phyloP scores from a whole-genome alignment of 345 rosid species.

The Gynandropsis gynandra region DNA sequence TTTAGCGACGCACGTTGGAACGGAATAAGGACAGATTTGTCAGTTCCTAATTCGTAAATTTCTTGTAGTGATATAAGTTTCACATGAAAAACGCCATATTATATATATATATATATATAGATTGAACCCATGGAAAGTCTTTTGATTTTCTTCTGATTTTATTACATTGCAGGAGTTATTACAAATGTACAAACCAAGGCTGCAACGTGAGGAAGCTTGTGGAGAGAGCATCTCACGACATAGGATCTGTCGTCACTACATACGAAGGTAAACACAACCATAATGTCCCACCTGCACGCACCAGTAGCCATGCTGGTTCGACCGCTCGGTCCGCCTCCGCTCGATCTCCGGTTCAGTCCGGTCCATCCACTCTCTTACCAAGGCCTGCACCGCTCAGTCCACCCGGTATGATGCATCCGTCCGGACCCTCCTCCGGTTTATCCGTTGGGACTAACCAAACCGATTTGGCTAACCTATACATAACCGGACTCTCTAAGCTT shows the following conservation, averaged over 20 bases:
- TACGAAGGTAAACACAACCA: constrained; percentile 24
- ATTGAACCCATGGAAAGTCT: too few species aligned
- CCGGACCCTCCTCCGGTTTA: background rate
- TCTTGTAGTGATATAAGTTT: too few species aligned
- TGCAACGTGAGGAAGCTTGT: constrained; percentile 25
- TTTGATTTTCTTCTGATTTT: too few species aligned
- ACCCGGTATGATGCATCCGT: background rate
- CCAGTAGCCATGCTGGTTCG: background rate
- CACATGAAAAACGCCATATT: too few species aligned
- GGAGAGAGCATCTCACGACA: constrained; percentile 28
- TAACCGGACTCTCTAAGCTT: constrained; percentile 16
- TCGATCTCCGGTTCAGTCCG: background rate
- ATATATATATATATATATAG: too few species aligned
- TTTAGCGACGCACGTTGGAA: too few species aligned
- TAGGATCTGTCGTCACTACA: constrained; percentile 1
- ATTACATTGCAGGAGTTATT: constrained; percentile 21
- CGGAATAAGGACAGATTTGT: too few species aligned
- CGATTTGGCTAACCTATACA: constrained; percentile 1
- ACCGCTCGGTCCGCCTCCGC: constrained; percentile 4
- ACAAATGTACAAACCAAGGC: constrained; percentile 11
- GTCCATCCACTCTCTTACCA: constrained; percentile 1
- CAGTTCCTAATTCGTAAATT: too few species aligned
- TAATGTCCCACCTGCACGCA: constrained; percentile 5
- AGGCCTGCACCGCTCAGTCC: background rate
- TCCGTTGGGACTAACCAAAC: background rate